Base-by-base conservation (phyloP, 2,329 filamentous ascomycete species). In the Ilyonectria sp. region DNA sequence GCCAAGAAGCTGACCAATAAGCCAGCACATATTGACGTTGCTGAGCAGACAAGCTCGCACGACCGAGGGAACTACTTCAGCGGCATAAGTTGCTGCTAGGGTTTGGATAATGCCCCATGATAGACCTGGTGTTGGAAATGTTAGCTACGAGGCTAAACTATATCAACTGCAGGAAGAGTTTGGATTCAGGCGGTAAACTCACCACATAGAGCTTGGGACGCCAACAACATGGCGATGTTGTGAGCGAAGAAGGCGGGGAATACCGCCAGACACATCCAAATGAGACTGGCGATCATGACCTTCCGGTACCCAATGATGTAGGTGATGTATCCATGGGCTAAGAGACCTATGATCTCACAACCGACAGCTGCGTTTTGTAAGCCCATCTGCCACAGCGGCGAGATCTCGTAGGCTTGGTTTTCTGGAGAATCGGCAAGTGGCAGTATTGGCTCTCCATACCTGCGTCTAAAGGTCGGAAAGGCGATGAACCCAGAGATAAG, bases 311-410 rank as follows among this genome's bases (percentile, higher is more conserved):
- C 82, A 47, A 75, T 78, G 1, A 75, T 72, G 2, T 85, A 81
- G 2, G 82, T 79, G n/a, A 84, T 63, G 49, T 77, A 77, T 19
- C 85, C 85, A 64, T 82, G 82, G 46, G 84, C 57, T 29, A 82
- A 74, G 2, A 85, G 76, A 0, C 86, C 86, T 3, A 85, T n/a
- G 19, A 87, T 84, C 44, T 82, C 35, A n/a, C 35, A 80, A 9
- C 85, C 86, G 17, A 83, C 78, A 7, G 80, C 78, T 6, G 79
- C 84, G 47, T 83, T 83, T 44, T 78, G 77, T 1, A 87, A 76
- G 0, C 79, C 82, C 4, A 83, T 80, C 72, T 86, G 84, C 84
- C 86, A 87, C 3, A 79, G 70, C 0, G 82, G 80, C 2, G 82
- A 78, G 23, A 88, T 77, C 67, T 85, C 76, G 52, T 75, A 75